Conservation (phyloP, 768 basidiomycete genomes). For the Macrolepiota albuminosa region DNA sequence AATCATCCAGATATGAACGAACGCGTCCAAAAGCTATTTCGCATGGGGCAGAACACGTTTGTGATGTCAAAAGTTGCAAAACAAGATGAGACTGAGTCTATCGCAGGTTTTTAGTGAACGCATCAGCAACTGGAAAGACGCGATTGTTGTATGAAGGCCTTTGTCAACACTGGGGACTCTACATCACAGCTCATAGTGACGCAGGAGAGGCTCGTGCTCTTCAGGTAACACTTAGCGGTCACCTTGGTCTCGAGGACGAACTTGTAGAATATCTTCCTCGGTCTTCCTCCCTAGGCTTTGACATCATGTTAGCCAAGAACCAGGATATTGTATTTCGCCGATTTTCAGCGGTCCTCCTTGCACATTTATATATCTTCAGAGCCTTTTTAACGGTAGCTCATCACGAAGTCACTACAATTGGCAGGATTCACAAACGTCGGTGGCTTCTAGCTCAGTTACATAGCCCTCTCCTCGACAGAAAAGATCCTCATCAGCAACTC, state of each 20-base stretch:
- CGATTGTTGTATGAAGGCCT: constrained; percentile 1
- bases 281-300: neutral
- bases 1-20: neutral
- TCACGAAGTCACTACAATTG: neutral
- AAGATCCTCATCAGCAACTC: neutral
- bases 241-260: neutral
- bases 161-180: constrained; percentile 1
- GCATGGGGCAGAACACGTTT: neutral
- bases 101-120: neutral
- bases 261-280: neutral
- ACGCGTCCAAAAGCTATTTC: neutral
- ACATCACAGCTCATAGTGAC: neutral
- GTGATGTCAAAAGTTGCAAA: neutral
- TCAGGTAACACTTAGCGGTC: neutral
- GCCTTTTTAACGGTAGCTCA: neutral
- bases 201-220: neutral
- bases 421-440: neutral
- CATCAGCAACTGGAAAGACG: too few species aligned
- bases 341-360: neutral
- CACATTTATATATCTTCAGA: neutral
- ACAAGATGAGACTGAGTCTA: neutral
- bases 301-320: neutral
- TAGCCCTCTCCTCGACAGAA: neutral
- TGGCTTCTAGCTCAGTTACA: neutral
- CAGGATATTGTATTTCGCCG: neutral